phyloP scores from a whole-genome alignment of 768 basidiomycete genomes.

The Lentinula boryana region DNA sequence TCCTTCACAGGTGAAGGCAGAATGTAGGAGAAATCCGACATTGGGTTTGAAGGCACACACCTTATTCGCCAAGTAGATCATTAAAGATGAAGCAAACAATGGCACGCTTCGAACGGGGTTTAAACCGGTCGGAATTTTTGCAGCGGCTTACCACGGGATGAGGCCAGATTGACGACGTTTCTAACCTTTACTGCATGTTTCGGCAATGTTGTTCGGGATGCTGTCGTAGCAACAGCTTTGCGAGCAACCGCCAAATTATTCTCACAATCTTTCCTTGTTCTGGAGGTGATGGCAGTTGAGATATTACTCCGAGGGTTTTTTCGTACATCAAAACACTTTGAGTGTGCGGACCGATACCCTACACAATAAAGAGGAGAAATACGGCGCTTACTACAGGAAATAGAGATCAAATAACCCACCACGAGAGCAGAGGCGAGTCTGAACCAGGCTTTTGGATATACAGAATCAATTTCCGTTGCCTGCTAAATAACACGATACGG shows the following conservation, averaged over 20 bases:
- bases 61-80: constrained; percentile 13
- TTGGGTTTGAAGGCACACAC: background rate
- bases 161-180: background rate
- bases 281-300: constrained; percentile 5
- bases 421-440: constrained; percentile 13
- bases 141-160: constrained; percentile 15
- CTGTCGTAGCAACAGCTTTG: background rate
- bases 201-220: background rate
- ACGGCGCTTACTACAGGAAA: background rate
- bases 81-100: no score
- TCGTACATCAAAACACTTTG: constrained; percentile 9
- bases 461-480: constrained; percentile 18
- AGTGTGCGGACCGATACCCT: background rate
- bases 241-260: constrained; percentile 7
- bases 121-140: no score
- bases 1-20: no score
- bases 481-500: background rate
- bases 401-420: constrained; percentile 4
- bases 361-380: background rate
- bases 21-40: background rate
- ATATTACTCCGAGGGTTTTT: constrained; percentile 10
- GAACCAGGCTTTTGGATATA: constrained; percentile 14
- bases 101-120: no score
- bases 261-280: constrained; percentile 11
- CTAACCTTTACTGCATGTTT: background rate